These are phyloP conservation scores for Fusarium ambrosium DNA, from an alignment of 2,329 filamentous ascomycete species.

Conservation along the genomic window DNA sequence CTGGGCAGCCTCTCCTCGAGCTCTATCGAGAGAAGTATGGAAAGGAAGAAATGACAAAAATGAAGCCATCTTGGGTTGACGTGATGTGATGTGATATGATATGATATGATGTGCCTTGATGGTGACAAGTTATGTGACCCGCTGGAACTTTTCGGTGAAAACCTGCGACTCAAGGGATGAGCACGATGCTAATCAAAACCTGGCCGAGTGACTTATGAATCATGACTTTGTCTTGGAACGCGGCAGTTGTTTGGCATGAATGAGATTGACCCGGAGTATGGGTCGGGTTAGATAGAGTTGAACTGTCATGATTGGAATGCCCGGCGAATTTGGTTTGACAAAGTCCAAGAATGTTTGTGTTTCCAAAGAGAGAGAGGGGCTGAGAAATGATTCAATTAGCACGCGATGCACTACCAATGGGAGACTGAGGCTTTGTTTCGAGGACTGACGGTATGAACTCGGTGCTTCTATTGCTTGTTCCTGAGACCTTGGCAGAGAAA, in stretches of 20 bases:
- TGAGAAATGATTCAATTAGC: neutral
- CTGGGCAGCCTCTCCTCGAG: constrained; percentile 36
- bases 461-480: neutral
- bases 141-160: neutral
- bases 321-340: neutral
- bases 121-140: neutral
- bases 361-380: neutral
- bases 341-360: neutral
- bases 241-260: constrained; percentile 6
- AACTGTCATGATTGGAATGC: neutral
- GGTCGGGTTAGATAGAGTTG: neutral
- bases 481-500: neutral
- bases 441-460: neutral
- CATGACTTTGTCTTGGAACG: neutral
- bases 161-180: constrained; percentile 21
- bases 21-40: constrained; percentile 28
- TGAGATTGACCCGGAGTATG: neutral
- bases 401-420: neutral
- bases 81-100: neutral
- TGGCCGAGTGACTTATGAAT: constrained; percentile 2
- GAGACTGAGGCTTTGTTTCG: neutral
- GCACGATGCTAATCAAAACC: constrained; percentile 1
- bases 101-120: neutral
- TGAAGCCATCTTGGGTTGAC: neutral
- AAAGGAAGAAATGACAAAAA: constrained; percentile 31